Percentiles rank a stretch among this genome's conserved stretches.
phyloP scores from a whole-genome alignment of 768 basidiomycete genomes.

The Obba rivulosa region DNA sequence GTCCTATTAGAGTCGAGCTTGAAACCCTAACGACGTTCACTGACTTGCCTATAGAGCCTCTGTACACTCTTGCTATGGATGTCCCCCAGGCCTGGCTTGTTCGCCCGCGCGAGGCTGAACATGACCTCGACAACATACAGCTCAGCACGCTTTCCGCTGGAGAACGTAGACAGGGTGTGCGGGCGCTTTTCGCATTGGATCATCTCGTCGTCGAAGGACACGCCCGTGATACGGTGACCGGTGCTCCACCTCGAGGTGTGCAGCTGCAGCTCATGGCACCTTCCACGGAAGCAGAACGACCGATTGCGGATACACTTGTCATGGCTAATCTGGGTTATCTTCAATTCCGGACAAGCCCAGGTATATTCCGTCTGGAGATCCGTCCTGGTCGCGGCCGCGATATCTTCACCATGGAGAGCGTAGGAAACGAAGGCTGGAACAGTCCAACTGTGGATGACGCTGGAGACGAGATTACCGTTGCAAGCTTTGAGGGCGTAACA shows the following conservation, averaged over 20 bases:
- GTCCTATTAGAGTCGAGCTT: slow-evolving; percentile 45
- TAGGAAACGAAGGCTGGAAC: slow-evolving; percentile 86
- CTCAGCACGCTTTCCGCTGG: slow-evolving; percentile 57
- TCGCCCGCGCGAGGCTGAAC: slow-evolving; percentile 78
- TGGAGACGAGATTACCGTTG: slow-evolving; percentile 74
- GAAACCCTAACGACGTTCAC: slow-evolving; percentile 58
- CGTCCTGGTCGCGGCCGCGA: slow-evolving; percentile 76
- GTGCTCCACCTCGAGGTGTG: slow-evolving; percentile 79
- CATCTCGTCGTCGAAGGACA: slow-evolving; percentile 94
- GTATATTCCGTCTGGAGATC: slow-evolving; percentile 79
- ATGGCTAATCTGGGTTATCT: slow-evolving; percentile 95
- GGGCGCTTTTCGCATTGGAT: slow-evolving; percentile 83
- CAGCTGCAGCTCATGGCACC: slow-evolving; percentile 70
- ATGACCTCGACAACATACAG: slow-evolving; percentile 96
- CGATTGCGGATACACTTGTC: slow-evolving; percentile 83
- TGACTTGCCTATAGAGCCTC: slow-evolving; percentile 75
- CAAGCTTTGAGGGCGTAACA: slow-evolving; percentile 87
- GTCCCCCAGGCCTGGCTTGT: slow-evolving; percentile 91
- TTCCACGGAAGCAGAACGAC: slow-evolving; percentile 30
- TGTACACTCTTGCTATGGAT: slow-evolving; percentile 93
- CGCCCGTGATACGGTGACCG: slow-evolving; percentile 65
- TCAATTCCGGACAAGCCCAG: slow-evolving; percentile 92
- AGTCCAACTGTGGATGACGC: slow-evolving; percentile 63
- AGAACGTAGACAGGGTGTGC: slow-evolving; percentile 49
- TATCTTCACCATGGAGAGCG: slow-evolving; percentile 78